Base-by-base conservation (phyloP, 106 monocot species). In the Dendrobium chrysotoxum region DNA sequence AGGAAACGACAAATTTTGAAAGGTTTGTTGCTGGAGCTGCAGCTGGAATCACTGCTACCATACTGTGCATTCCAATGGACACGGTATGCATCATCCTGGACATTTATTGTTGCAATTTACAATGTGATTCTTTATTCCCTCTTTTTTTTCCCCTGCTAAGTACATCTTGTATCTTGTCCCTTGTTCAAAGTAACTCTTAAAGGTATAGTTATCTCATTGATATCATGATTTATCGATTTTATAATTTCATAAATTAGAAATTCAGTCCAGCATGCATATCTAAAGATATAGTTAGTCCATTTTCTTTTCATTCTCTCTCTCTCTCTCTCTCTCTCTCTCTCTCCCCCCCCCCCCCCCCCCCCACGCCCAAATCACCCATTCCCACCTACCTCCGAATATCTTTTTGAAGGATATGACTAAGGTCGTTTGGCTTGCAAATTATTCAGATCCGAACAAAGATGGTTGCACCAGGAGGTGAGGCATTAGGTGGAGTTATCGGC, bases 391-490 rank as follows among this genome's bases (percentile, higher is more conserved):
- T 2, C 1, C 9, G 11, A 1, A 4, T 16, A 17, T 40, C 17
- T 40, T 16, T 40, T 74, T 74, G 40, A 31, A 61, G 61, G 61
- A 20, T n/a, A 61, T 61, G 61, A 61, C 5, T 61, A 61, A 61
- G 23, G 8, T n/a, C 61, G 5, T 61, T 57, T 61, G 61, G 3
- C 26, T 76, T 47, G 26, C 76, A 76, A 41, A 47, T 76, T 76
- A 25, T 58, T 75, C 88, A 99, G 98, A 93, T 99, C 26, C 85
- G 99, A 78, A 99, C 99, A 21, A 93, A 84, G 81, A 85, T 99
- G 89, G 90, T 99, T 71, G 99, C 99, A 57, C 99, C 95, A 72
- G 99, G 99, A 41, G 99, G 99, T 7, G 99, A 99, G 80, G 88
- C 95, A 6, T 80, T 99, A 77, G 99, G 95, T 67, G 99, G 99